Evolutionary conservation across 306 rosid genomes (phyloP).

Genomic region (Nissolia schottii): DNA sequence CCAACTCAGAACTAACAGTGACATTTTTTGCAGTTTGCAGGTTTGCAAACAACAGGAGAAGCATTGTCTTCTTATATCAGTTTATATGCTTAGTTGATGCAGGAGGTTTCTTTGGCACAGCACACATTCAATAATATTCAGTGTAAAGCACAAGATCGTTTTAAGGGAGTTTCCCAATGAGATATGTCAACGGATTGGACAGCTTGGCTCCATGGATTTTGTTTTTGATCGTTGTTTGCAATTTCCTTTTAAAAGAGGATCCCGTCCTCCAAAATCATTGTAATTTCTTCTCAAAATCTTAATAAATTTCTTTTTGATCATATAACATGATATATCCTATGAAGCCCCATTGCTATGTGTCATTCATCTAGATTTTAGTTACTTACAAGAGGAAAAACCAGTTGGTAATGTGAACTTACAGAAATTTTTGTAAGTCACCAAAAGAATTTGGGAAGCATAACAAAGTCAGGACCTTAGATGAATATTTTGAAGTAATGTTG

Average conservation of each 20-base stretch:
- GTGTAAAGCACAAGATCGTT: background rate
- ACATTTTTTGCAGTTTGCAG: background rate
- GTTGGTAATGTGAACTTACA: background rate
- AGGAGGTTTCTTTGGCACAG: background rate
- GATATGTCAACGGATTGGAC: background rate
- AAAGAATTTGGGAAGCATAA: background rate
- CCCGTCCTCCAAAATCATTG: background rate
- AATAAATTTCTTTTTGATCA: no score
- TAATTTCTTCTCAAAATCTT: background rate
- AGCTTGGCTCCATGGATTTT: background rate
- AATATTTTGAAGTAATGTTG: background rate
- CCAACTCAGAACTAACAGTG: conserved; percentile 3
- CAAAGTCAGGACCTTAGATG: background rate
- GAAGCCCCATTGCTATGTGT: background rate
- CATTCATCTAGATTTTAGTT: background rate
- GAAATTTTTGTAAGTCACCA: background rate
- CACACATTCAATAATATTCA: background rate
- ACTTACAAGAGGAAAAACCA: background rate
- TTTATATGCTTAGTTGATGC: background rate
- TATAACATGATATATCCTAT: no score
- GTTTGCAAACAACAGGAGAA: background rate
- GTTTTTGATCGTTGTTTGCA: background rate
- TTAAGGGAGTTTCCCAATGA: background rate
- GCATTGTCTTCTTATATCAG: background rate
- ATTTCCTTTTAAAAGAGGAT: background rate